phyloP scores from a whole-genome alignment of 2,329 filamentous ascomycete species.

The Fusarium buxicola region DNA sequence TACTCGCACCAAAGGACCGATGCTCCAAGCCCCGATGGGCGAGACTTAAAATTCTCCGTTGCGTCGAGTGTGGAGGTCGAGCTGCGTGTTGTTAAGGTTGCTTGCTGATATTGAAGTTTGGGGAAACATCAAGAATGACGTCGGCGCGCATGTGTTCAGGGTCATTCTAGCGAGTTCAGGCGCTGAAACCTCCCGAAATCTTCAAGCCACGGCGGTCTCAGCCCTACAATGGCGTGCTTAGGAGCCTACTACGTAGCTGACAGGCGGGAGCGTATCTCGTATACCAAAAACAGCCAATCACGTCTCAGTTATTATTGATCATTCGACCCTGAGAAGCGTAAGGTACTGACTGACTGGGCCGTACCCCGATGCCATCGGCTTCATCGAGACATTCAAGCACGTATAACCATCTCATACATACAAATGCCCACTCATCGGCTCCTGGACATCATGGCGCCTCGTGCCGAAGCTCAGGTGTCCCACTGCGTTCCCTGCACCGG shows the following conservation, averaged over 20 bases:
- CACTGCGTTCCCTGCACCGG: neutral
- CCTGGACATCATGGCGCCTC: neutral
- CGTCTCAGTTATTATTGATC: too few relatives aligned
- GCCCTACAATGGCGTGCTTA: neutral
- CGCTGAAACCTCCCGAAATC: neutral
- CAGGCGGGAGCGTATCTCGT: too few relatives aligned
- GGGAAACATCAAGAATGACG: constrained; percentile 2
- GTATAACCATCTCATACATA: neutral
- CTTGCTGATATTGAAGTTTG: constrained; percentile 1
- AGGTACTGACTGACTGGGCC: too few relatives aligned
- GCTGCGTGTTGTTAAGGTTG: neutral
- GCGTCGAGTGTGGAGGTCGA: neutral
- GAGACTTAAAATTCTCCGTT: constrained; percentile 6
- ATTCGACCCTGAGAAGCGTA: too few relatives aligned
- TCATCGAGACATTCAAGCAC: too few relatives aligned
- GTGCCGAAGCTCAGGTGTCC: neutral
- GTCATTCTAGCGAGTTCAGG: neutral
- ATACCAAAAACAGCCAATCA: too few relatives aligned
- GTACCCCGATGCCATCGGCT: too few relatives aligned
- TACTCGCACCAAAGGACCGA: constrained; percentile 19
- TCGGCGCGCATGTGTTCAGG: constrained; percentile 1
- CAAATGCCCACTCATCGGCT: neutral
- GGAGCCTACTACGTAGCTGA: too few relatives aligned
- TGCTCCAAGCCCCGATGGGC: constrained; percentile 22
- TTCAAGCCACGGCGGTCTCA: constrained; percentile 8